phyloP scores from a whole-genome alignment of 306 rosid genomes.

The Glycine tomentella region DNA sequence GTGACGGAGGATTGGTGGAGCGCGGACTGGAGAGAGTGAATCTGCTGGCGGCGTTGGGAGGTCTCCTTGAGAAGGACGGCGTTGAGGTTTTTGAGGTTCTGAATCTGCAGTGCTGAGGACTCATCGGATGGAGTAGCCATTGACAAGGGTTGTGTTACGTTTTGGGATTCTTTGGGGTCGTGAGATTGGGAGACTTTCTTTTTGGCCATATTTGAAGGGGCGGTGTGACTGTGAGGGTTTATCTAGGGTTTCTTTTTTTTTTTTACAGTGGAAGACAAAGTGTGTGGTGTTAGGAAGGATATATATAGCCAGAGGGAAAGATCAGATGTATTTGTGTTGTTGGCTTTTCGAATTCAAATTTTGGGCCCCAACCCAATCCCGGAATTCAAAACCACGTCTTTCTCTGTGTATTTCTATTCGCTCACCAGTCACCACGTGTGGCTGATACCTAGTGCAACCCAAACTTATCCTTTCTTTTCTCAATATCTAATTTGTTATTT shows the following conservation, averaged over 20 bases:
- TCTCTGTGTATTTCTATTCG: no score
- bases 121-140: constrained; percentile 37
- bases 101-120: constrained; percentile 58
- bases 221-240: neutral
- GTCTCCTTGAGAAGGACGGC: constrained; percentile 69
- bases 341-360: neutral
- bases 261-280: neutral
- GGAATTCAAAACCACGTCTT: no score
- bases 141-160: neutral
- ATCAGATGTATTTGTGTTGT: no score
- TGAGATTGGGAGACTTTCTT: constrained; percentile 57
- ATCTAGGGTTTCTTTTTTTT: constrained; percentile 43
- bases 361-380: neutral
- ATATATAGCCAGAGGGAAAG: neutral
- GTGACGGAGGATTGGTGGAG: constrained; percentile 38
- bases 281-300: neutral
- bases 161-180: constrained; percentile 23
- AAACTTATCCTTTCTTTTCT: no score
- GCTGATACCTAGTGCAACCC: no score
- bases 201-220: constrained; percentile 62
- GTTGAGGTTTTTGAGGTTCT: constrained; percentile 75
- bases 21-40: constrained; percentile 55
- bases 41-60: constrained; percentile 53
- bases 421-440: no score
- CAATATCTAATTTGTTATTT: no score